Conservation (phyloP, 2,329 filamentous ascomycete genomes). For the Colletotrichum sidae region DNA sequence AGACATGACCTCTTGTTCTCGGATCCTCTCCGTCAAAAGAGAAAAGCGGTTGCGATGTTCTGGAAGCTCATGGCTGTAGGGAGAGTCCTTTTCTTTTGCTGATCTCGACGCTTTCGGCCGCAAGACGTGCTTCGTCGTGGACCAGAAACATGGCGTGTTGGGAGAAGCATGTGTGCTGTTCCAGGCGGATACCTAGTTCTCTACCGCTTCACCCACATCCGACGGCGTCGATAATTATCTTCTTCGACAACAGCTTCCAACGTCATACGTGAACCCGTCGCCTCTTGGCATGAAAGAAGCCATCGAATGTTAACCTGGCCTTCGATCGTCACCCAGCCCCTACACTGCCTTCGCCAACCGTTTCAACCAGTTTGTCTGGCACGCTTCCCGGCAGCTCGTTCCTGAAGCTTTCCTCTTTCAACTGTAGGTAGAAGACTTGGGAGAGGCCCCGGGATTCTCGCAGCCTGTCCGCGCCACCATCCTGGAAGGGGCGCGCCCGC, state of each 20-base stretch:
- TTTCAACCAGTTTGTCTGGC: constrained; percentile 9
- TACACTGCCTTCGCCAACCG: constrained; percentile 5
- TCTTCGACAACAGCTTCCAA: neutral
- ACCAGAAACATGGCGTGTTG: too few relatives aligned
- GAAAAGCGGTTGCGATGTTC: constrained; percentile 7
- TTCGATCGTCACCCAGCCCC: neutral
- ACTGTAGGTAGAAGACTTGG: too few relatives aligned
- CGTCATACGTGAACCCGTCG: constrained; percentile 8
- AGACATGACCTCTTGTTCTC: constrained; percentile 14
- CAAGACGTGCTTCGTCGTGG: too few relatives aligned
- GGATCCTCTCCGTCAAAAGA: neutral
- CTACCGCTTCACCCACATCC: too few relatives aligned
- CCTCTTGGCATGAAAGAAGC: neutral
- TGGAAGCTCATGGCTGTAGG: constrained; percentile 7
- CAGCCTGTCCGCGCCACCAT: too few relatives aligned
- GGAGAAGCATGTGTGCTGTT: too few relatives aligned
- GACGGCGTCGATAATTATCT: too few relatives aligned
- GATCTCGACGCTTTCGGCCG: constrained; percentile 25
- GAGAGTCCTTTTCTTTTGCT: neutral
- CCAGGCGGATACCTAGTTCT: too few relatives aligned
- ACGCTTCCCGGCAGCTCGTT: neutral
- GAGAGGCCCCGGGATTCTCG: too few relatives aligned
- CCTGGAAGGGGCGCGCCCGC: too few relatives aligned
- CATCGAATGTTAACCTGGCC: neutral
- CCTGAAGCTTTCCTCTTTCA: too few relatives aligned